Conservation (phyloP, 2,329 filamentous ascomycete genomes). For the Chaetomiaceae sp. region DNA sequence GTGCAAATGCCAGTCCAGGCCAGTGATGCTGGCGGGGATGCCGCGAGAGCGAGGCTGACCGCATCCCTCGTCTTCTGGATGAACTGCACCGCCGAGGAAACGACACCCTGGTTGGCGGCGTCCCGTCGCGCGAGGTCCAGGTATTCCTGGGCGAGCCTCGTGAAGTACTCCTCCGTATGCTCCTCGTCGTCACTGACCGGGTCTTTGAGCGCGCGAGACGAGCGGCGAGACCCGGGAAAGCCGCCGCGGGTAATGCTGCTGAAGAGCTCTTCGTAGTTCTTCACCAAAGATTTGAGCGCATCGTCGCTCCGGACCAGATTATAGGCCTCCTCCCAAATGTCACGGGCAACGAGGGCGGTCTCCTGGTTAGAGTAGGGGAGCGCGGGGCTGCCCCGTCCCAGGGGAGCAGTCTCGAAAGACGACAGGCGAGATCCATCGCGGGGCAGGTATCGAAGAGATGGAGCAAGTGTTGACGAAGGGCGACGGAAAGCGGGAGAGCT, state of each 20-base stretch:
- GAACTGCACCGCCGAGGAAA: constrained; percentile 17
- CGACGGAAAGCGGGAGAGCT: neutral
- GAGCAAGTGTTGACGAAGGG: neutral
- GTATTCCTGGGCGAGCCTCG: constrained; percentile 13
- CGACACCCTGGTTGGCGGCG: constrained; percentile 6
- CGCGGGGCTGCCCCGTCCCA: neutral
- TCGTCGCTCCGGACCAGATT: constrained; percentile 6
- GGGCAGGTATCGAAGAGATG: neutral
- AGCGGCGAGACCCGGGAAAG: neutral
- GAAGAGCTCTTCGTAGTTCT: constrained; percentile 19
- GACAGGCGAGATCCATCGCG: constrained; percentile 6
- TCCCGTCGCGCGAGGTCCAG: constrained; percentile 4
- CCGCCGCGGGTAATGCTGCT: neutral
- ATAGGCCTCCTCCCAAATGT: constrained; percentile 19
- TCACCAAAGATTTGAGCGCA: constrained; percentile 8
- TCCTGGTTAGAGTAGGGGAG: neutral
- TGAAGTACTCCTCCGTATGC: neutral
- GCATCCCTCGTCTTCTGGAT: constrained; percentile 15
- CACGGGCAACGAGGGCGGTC: constrained; percentile 1
- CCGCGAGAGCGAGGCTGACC: constrained; percentile 9
- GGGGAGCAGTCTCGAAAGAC: neutral
- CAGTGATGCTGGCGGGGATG: constrained; percentile 14
- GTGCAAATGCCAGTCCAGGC: constrained; percentile 21
- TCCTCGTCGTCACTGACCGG: neutral
- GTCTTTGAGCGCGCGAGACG: neutral